These are phyloP conservation scores for Apiospora sp. DNA, from an alignment of 2,329 filamentous ascomycete genomes.

Conservation along the genomic window DNA sequence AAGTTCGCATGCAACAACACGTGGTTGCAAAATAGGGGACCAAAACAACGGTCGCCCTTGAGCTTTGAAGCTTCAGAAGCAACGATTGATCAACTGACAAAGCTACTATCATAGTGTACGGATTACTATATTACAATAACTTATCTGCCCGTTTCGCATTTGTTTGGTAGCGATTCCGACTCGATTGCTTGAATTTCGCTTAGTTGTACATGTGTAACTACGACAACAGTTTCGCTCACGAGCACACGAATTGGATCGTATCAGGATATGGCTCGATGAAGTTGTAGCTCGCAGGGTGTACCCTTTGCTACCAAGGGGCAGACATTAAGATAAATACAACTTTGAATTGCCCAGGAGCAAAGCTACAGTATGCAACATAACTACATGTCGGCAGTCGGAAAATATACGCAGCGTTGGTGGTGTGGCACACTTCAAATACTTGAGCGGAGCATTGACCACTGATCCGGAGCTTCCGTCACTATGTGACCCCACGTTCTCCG, in stretches of 20 bases:
- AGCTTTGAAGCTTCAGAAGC: background rate
- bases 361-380: no score
- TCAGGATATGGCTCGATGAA: background rate
- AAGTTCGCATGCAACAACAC: conserved; percentile 6
- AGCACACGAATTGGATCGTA: no score
- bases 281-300: no score
- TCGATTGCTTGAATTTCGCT: background rate
- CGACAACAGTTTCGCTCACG: background rate
- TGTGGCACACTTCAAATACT: background rate
- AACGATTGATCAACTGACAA: background rate
- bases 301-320: no score
- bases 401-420: background rate
- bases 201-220: background rate
- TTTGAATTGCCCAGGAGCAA: no score
- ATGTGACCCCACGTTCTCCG: conserved; percentile 14
- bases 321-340: no score
- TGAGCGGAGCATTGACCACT: background rate
- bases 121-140: background rate
- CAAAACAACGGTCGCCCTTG: background rate
- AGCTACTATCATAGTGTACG: background rate
- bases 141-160: conserved; percentile 1
- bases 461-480: conserved; percentile 11
- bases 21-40: conserved; percentile 23
- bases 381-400: no score
- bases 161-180: background rate